Conservation (phyloP, 163 green algal species). For the Coccomyxa subellipsoidea region DNA sequence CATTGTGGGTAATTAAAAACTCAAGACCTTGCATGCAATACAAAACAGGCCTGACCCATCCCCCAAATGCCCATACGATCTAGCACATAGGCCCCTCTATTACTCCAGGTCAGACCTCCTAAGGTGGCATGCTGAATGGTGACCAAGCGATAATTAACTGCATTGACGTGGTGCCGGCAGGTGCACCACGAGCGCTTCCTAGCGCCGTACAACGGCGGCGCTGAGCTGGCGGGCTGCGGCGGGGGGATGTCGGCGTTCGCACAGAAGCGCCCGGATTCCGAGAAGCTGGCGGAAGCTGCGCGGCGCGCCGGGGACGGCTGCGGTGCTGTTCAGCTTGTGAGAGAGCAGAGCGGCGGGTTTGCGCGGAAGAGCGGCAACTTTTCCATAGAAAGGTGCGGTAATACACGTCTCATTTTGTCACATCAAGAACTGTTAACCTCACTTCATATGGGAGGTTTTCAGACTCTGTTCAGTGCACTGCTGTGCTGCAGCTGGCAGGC, state of each 20-base stretch:
- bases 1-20: conserved; percentile 9
- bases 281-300: neutral
- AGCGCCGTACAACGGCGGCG: conserved; percentile 28
- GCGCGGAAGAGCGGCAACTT: neutral
- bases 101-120: no score
- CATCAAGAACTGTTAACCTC: no score
- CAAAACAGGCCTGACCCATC: no score
- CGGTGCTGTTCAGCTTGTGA: neutral
- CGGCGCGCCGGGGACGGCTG: neutral
- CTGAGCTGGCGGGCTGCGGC: conserved; percentile 26
- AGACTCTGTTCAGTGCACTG: no score
- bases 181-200: conserved; percentile 42
- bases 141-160: no score
- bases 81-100: no score
- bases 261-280: neutral
- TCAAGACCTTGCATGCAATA: neutral
- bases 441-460: no score
- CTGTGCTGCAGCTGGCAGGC: no score
- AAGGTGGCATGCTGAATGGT: no score
- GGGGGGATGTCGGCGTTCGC: neutral
- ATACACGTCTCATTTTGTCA: no score
- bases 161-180: conserved; percentile 6
- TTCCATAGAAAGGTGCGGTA: neutral
- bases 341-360: neutral
- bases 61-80: no score